Evolutionary conservation across 2,329 filamentous ascomycete species (phyloP).

Genomic region (Alternaria postmessia): DNA sequence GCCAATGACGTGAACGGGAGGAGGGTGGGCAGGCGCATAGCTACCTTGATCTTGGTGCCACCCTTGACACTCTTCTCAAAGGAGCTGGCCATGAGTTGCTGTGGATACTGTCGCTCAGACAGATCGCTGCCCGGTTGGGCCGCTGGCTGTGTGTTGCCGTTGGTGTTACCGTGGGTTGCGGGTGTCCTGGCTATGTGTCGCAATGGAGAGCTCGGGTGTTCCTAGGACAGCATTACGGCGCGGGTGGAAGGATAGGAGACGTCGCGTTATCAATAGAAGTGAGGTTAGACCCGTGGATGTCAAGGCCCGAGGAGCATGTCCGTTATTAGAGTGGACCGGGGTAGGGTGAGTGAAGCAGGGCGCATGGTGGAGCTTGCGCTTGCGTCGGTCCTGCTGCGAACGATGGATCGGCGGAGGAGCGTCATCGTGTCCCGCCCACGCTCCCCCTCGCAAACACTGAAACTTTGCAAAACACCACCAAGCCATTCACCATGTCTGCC

Average conservation of each 20-base stretch:
- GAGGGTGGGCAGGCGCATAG: slow-evolving; percentile 16
- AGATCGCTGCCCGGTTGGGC: slow-evolving; percentile 24
- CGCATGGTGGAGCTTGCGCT: slow-evolving; percentile 26
- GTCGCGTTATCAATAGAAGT: slow-evolving; percentile 26
- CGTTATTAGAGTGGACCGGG: slow-evolving; percentile 25
- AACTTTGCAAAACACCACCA: slow-evolving; percentile 15
- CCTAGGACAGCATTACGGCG: slow-evolving; percentile 44
- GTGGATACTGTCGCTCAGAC: slow-evolving; percentile 20
- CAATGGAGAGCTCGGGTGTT: slow-evolving; percentile 17
- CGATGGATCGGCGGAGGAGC: slow-evolving; percentile 29
- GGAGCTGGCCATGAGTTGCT: slow-evolving; percentile 73
- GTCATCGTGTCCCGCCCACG: slow-evolving; percentile 16
- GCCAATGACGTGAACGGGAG: background rate
- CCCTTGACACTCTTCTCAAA: slow-evolving; percentile 99
- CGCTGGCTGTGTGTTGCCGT: slow-evolving; percentile 20
- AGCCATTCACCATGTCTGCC: slow-evolving; percentile 38
- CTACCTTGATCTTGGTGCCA: slow-evolving; percentile 95
- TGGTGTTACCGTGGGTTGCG: slow-evolving; percentile 15
- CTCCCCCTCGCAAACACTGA: slow-evolving; percentile 19
- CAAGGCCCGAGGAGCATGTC: slow-evolving; percentile 23
- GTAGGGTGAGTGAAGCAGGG: slow-evolving; percentile 24
- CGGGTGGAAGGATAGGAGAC: slow-evolving; percentile 26
- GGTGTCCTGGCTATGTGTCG: slow-evolving; percentile 19
- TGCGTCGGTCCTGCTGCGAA: slow-evolving; percentile 4
- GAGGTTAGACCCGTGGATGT: slow-evolving; percentile 18